Base-by-base conservation (phyloP, 129 eudicot genomes). In the Helianthus annuus region DNA sequence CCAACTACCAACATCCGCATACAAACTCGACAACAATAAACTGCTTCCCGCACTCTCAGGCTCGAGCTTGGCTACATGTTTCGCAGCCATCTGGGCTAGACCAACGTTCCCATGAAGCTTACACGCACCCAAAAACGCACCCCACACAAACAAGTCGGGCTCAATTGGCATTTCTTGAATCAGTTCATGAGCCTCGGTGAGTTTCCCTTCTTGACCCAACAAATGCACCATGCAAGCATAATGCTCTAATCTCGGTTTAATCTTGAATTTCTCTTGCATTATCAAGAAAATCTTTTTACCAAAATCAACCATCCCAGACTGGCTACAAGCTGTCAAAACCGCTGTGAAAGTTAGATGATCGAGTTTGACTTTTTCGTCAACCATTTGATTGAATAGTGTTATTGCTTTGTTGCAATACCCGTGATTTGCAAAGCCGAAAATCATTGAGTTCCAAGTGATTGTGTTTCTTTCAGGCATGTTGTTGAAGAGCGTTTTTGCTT, bases 71-170 rank as follows among this genome's bases (percentile, higher is more conserved):
- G 85, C 82, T 48, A 92, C 51, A 39, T 61, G 77, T 68, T 80
- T 78, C 1, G 87, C 95, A 45, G 96, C 96, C 48, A 83, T 67
- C 80, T 87, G 86, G 38, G 98, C 98, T 8, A 89, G 75, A 69
- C 80, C 90, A 7, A 89, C 71, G 52, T 81, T 61, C 4, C 87
- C 85, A 54, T 86, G 93, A 56, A 82, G 80, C 40, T 58, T 86
- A 70, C 97, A 88, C 3, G 89, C 93, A 67, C 97, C 97, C 80
- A 88, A 83, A 36, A 91, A 85, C 13, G 97, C 97, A 76, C 96
- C 97, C 97, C 97, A 91, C 15, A 88, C 93, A 46, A 67, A 91
- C 46, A 65, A 63, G 57, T 91, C 97, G n/a, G 87, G 83, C 64
- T 84, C 80, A n/a, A 80, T 73, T 4, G 78, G 78, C 97, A 91